Base-by-base conservation (phyloP, 441 rosid genomes). In the Syzygium malaccense region DNA sequence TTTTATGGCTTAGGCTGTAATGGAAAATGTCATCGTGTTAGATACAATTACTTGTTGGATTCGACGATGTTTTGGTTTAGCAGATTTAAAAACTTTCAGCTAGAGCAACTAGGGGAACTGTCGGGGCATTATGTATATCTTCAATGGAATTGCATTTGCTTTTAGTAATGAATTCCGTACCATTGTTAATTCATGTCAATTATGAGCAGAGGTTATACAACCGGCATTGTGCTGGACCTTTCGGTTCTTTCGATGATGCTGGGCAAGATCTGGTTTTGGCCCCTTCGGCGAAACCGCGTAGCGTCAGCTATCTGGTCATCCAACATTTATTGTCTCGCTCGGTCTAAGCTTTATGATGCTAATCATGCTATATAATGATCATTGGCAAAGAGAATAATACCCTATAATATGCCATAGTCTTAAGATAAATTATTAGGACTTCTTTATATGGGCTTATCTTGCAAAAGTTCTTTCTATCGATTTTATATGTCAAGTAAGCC, bases 281-380 rank as follows among this genome's bases (percentile, higher is more conserved):
- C 83, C 51, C 25, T 32, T 68, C 48, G 3, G 49, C 4, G 2
- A 71, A 37, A 71, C 26, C 6, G 0, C 37, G 49, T 20, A 37
- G 28, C 28, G 0, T 33, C 0, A 28, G 28, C 5, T 20, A 48
- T 71, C 49, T 3, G 0, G 80, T 71, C 15, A 20, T 19, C 7
- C 30, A 13, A 26, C 66, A 26, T 58, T 12, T 58, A 5, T 14
- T 37, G 49, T 12, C 51, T 20, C 4, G 51, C 17, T 71, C 51
- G 1, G 15, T 37, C 83, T 37, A 71, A 71, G 17, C 83, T 20
- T 37, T 11, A 20, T 1, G 28, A 37, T 37, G 6, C 83, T 6
- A 25, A 37, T 71, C 49, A 37, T 71, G 51, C 28, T 37, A 25
- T 37, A 25, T 5, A 20, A 37, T 6, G 51, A 12, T 37, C 51